Percentiles rank a stretch among this genome's conserved stretches.
Evolutionary conservation across 257 asterid species (phyloP).

Genomic region (Misopates orontium): DNA sequence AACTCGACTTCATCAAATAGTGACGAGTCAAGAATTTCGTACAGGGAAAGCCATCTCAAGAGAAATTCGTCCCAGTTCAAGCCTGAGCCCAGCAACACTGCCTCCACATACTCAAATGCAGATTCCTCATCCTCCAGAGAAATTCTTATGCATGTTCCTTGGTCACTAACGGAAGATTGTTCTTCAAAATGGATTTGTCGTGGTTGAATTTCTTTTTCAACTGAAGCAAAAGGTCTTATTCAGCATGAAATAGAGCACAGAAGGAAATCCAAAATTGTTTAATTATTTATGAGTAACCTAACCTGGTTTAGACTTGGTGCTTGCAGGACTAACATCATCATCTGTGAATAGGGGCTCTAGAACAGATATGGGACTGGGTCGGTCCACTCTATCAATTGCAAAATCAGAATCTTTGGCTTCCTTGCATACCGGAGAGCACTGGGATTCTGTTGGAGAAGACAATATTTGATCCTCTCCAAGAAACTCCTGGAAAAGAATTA

Average conservation of each 20-base stretch:
- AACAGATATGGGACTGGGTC: constrained; percentile 89
- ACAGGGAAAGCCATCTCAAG: constrained; percentile 66
- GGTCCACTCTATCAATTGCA: constrained; percentile 50
- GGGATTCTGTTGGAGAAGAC: constrained; percentile 46
- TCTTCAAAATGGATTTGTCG: constrained; percentile 72
- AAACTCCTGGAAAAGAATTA: constrained; percentile 37
- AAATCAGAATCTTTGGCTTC: constrained; percentile 51
- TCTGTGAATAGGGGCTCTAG: constrained; percentile 82
- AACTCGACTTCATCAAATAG: constrained; percentile 88
- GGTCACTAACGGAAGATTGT: constrained; percentile 45
- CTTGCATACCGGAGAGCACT: constrained; percentile 34
- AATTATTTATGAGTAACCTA: constrained; percentile 25
- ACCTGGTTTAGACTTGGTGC: constrained; percentile 66
- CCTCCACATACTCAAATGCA: constrained; percentile 98
- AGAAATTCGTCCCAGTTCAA: constrained; percentile 89
- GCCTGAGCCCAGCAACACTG: constrained; percentile 93
- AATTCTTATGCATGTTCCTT: constrained; percentile 50
- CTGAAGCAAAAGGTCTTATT: constrained; percentile 41
- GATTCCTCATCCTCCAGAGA: constrained; percentile 83
- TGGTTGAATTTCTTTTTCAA: constrained; percentile 63
- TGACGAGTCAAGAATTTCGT: constrained; percentile 67
- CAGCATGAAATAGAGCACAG: constrained; percentile 23
- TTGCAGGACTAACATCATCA: constrained; percentile 80
- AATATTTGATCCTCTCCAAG: constrained; percentile 39
- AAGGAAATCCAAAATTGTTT: background rate